Evolutionary conservation across 768 basidiomycete species (phyloP), one percentile per base, ranked within the genome.

Genomic region (Boletus rubropictus): DNA sequence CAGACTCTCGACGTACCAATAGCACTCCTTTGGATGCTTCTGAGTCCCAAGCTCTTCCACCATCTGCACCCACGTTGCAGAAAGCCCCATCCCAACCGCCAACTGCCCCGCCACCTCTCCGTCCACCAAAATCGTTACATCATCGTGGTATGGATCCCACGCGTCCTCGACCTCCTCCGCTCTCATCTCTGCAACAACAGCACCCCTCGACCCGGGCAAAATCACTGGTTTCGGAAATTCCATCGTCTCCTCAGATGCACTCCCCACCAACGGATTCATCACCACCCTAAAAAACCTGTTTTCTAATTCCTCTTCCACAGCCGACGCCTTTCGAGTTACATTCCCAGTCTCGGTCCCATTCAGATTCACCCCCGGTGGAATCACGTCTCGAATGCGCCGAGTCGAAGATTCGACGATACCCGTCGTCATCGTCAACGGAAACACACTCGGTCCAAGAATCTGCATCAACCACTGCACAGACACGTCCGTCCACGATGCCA

Each of bases 391-490:
- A 61, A 89, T 72, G 36, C 72, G 70, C 24, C 86, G 72, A 41
- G 81, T 75, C 3, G 81, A 81, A 32, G 68, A 70, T 61, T 89
- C 86, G 44, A 84, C 78, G 42, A 85, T 63, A 11, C 81, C 83
- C 2, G 80, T 68, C 3, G 68, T 70, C 61, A 85, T 82, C 4
- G 80, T 81, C 45, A 76, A 51, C 1, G 84, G 79, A 32, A 87
- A 62, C 8, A 65, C 59, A 10, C 75, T 78, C 4, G 79, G 77
- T 0, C 83, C 86, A 3, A 86, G 61, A 31, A 79, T 43, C 24
- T 62, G 56, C 46, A 72, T 51, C 44, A 81, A 60, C 31, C 54
- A 58, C 39, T 58, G 49, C 35, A 50, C 36, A 21, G 52, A 27
- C 45, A 53, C 47, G 11, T 67, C 63, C 9, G 61, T 63, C 64